These are phyloP conservation scores for Yamadazyma phyllophila DNA, from an alignment of 805 yeast species.

Conservation along the genomic window DNA sequence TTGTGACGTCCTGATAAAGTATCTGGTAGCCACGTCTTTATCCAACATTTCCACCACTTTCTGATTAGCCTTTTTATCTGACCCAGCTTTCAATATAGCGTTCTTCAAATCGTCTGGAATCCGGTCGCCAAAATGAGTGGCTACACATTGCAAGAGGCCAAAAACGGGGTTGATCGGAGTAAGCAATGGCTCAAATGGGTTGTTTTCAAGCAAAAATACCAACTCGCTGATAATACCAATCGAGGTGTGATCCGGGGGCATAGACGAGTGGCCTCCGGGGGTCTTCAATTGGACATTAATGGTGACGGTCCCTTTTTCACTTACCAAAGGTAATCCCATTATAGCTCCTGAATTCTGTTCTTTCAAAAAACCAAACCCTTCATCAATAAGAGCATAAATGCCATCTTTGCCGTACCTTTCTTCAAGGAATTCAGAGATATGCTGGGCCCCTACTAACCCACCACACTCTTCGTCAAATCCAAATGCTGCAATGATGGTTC, in stretches of 20 bases:
- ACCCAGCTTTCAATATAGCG: constrained; percentile 35
- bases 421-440: constrained; percentile 46
- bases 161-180: constrained; percentile 59
- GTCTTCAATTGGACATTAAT: constrained; percentile 48
- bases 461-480: constrained; percentile 81
- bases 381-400: constrained; percentile 67
- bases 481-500: constrained; percentile 62
- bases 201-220: constrained; percentile 52
- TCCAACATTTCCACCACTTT: constrained; percentile 13
- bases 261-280: constrained; percentile 77
- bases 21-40: constrained; percentile 21
- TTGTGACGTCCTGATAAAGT: constrained; percentile 32
- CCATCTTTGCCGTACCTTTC: constrained; percentile 60
- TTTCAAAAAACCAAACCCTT: constrained; percentile 44
- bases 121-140: constrained; percentile 42
- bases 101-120: constrained; percentile 22
- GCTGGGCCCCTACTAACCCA: constrained; percentile 61
- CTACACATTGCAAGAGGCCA: constrained; percentile 58
- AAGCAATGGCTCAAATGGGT: constrained; percentile 50
- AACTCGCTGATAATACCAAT: constrained; percentile 72
- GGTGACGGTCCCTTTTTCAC: constrained; percentile 51
- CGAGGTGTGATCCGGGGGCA: constrained; percentile 80
- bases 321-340: constrained; percentile 48
- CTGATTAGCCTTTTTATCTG: constrained; percentile 22
- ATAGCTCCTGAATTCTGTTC: constrained; percentile 45